Evolutionary conservation across 495 filamentous ascomycete species (phyloP).

Genomic region (Paragyromitra xinjiangensis): DNA sequence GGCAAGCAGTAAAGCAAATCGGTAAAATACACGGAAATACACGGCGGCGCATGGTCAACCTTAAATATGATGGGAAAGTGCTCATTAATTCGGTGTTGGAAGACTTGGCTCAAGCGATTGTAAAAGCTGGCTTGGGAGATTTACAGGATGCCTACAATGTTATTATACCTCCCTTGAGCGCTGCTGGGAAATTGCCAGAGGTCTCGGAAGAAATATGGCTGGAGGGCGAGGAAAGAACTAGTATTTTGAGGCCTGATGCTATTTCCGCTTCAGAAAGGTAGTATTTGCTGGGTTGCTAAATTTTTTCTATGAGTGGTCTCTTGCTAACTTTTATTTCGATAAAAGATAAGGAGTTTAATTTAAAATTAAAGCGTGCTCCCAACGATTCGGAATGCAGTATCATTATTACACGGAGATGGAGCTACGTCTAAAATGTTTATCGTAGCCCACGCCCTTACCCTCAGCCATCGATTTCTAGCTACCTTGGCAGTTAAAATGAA

Average conservation of each 20-base stretch:
- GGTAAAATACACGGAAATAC: slow-evolving; percentile 2
- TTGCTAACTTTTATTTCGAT: too few relatives aligned
- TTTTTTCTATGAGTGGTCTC: too few relatives aligned
- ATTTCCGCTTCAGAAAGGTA: not conserved
- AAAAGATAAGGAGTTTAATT: too few relatives aligned
- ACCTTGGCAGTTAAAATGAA: too few relatives aligned
- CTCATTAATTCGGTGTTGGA: slow-evolving; percentile 5
- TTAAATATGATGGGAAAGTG: not conserved
- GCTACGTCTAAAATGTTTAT: too few relatives aligned
- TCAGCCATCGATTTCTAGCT: too few relatives aligned
- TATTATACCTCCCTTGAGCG: slow-evolving; percentile 37
- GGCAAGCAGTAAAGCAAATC: slow-evolving; percentile 7
- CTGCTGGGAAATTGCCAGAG: slow-evolving; percentile 20
- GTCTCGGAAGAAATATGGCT: not conserved
- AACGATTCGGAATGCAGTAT: too few relatives aligned
- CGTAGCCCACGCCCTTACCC: too few relatives aligned
- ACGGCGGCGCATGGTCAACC: not conserved
- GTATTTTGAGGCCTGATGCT: not conserved
- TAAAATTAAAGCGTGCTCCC: too few relatives aligned
- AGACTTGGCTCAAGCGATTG: slow-evolving; percentile 11
- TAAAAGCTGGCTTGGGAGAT: not conserved
- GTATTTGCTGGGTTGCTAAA: too few relatives aligned
- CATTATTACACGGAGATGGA: too few relatives aligned
- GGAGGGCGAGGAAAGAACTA: not conserved
- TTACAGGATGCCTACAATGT: slow-evolving; percentile 30